These are phyloP conservation scores for Mucor indicus DNA, from an alignment of 371 early-diverging fungal genomes.

Conservation along the genomic window DNA sequence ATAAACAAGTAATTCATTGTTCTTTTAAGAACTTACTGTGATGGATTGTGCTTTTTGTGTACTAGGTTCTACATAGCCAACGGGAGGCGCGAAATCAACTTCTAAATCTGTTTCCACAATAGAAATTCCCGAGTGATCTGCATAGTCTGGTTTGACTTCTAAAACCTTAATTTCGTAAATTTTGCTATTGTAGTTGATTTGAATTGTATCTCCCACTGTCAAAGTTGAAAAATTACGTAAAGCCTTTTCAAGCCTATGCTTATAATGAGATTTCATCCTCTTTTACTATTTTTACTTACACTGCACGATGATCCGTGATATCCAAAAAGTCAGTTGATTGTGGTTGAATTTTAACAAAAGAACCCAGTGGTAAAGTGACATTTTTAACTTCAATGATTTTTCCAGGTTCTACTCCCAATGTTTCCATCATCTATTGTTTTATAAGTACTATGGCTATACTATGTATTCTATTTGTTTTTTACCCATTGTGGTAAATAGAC, in stretches of 20 bases:
- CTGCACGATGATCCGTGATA: slow-evolving; percentile 96
- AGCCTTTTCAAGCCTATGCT: slow-evolving; percentile 93
- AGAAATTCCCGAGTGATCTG: slow-evolving; percentile 76
- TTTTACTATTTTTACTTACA: slow-evolving; percentile 50
- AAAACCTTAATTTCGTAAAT: slow-evolving; percentile 89
- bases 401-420: slow-evolving; percentile 75
- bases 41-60: slow-evolving; percentile 37
- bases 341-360: slow-evolving; percentile 96
- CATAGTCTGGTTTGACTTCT: slow-evolving; percentile 82
- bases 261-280: not conserved
- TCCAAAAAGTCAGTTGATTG: slow-evolving; percentile 98
- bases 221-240: slow-evolving; percentile 94
- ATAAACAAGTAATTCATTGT: not conserved
- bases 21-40: slow-evolving; percentile 33
- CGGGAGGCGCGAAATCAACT: slow-evolving; percentile 98
- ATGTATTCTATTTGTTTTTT: not conserved
- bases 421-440: slow-evolving; percentile 88
- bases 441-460: too few species aligned
- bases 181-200: slow-evolving; percentile 90
- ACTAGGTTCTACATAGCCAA: slow-evolving; percentile 94
- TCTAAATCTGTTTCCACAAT: slow-evolving; percentile 99
- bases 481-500: slow-evolving; percentile 98
- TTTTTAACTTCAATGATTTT: slow-evolving; percentile 80
- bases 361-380: slow-evolving; percentile 81
- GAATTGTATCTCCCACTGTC: slow-evolving; percentile 92